Evolutionary conservation across 2,329 filamentous ascomycete genomes (phyloP), one percentile per base, ranked within the genome.

Genomic region (Hymenotorrendiella dingleyae): DNA sequence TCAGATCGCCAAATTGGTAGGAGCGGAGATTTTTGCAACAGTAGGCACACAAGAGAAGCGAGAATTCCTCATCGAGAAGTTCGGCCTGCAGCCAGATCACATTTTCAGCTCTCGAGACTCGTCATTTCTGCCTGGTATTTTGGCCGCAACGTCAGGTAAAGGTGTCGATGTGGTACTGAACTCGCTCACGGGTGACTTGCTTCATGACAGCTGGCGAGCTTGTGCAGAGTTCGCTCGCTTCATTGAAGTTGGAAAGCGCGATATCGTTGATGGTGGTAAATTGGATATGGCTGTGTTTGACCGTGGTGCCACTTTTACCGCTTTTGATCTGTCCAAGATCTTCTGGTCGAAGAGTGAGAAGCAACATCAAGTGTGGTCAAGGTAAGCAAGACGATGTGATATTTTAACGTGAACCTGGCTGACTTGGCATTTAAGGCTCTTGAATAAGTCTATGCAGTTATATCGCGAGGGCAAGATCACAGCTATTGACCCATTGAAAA

Each of bases 201-300:
- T 59, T 0, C 52, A 50, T 17, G 43, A 53, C 6, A 46, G 58
- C 4, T 64, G 59, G 61, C 33, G 52, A 6, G 64, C 60, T 36
- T 29, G 67, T 4, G 60, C 63, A 3, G 37, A 42, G 0, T 62
- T 62, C 37, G 66, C 65, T 1, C 48, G 58, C 0, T 64, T 69
- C 26, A 35, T 68, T 0, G 64, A 68, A 33, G 54, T 67, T 6
- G 62, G 63, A 3, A 64, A 63, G 26, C 55, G 55, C 2, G 64
- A 67, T 35, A 36, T 48, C 5, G 27, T 46, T 30, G 43, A 48
- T 0, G 44, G 58, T 28, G 33, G 11, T 4, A 40, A 47, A 11
- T 43, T 62, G n/a, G 46, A 36, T 37, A 60, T 59, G 58, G 43
- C 35, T 9, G 38, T 50, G 6, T 64, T 60, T 21, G 43, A 44